phyloP scores from a whole-genome alignment of 805 yeast genomes.

The Lipomyces orientalis region DNA sequence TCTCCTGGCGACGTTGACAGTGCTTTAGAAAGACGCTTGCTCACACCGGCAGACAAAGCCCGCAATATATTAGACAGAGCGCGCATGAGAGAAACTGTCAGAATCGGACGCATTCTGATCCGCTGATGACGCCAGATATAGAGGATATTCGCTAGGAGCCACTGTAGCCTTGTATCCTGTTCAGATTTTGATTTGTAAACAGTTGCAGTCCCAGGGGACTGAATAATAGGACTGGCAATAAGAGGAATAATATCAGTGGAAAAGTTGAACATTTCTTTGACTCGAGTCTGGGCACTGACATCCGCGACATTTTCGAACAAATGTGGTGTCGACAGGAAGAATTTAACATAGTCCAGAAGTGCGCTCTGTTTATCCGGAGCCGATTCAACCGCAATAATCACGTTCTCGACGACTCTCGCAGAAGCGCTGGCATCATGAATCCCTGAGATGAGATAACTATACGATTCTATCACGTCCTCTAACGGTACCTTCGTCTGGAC shows the following conservation, averaged over 20 bases:
- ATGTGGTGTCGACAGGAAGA: constrained; percentile 25
- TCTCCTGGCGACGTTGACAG: not conserved
- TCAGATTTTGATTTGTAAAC: not conserved
- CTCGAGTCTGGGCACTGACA: not conserved
- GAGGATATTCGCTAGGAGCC: constrained; percentile 27
- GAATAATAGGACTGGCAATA: constrained; percentile 2
- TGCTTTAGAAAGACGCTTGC: constrained; percentile 18
- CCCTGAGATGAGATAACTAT: constrained; percentile 18
- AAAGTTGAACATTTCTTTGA: constrained; percentile 15
- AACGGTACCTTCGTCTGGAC: constrained; percentile 21
- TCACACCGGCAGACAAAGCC: constrained; percentile 10
- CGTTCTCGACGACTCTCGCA: constrained; percentile 19
- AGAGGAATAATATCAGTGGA: constrained; percentile 7
- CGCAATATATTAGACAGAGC: constrained; percentile 23
- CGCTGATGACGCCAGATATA: constrained; percentile 19
- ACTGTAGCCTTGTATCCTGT: constrained; percentile 14
- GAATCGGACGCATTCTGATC: not conserved
- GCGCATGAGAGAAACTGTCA: constrained; percentile 15
- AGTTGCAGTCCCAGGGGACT: not conserved
- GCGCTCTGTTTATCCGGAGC: not conserved
- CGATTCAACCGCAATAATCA: constrained; percentile 3
- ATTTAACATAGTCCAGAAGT: constrained; percentile 2
- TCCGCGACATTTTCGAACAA: constrained; percentile 15
- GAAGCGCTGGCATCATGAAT: not conserved
- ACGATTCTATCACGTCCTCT: constrained; percentile 20